Evolutionary conservation across 2,329 filamentous ascomycete species (phyloP).

Genomic region (Penicillium sp.): DNA sequence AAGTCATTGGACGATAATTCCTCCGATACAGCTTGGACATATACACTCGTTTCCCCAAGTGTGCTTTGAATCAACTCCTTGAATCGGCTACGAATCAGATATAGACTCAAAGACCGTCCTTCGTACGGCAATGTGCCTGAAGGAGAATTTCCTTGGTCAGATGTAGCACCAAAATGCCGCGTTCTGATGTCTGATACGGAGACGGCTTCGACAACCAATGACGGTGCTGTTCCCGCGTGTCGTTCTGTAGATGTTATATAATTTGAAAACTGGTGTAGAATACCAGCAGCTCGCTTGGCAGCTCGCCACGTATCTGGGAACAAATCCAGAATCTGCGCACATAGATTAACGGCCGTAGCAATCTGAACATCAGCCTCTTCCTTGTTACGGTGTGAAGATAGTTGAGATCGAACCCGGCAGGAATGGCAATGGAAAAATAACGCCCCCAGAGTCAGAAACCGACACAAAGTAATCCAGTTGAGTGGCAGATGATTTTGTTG

Average conservation of each 20-base stretch:
- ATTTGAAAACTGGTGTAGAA: neutral
- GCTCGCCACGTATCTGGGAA: constrained; percentile 5
- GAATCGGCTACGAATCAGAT: neutral
- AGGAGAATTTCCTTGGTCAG: neutral
- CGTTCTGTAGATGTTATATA: too few species aligned
- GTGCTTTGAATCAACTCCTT: neutral
- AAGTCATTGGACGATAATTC: neutral
- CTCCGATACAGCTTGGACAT: constrained; percentile 1
- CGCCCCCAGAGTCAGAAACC: constrained; percentile 19
- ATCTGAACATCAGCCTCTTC: neutral
- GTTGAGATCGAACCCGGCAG: neutral
- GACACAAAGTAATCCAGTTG: constrained; percentile 42
- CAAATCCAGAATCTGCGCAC: constrained; percentile 1
- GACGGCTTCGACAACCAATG: neutral
- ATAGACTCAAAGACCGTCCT: neutral
- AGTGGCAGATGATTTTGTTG: constrained; percentile 44
- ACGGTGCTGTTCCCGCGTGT: neutral
- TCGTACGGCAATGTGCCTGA: neutral
- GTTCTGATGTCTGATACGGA: neutral
- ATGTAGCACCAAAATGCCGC: neutral
- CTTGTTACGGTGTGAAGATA: neutral
- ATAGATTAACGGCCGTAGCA: neutral
- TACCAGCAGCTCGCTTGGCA: neutral
- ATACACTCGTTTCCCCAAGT: constrained; percentile 8
- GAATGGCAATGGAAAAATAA: constrained; percentile 14